phyloP scores from a whole-genome alignment of 2,329 filamentous ascomycete genomes.

The Domatiomyces catenatus region DNA sequence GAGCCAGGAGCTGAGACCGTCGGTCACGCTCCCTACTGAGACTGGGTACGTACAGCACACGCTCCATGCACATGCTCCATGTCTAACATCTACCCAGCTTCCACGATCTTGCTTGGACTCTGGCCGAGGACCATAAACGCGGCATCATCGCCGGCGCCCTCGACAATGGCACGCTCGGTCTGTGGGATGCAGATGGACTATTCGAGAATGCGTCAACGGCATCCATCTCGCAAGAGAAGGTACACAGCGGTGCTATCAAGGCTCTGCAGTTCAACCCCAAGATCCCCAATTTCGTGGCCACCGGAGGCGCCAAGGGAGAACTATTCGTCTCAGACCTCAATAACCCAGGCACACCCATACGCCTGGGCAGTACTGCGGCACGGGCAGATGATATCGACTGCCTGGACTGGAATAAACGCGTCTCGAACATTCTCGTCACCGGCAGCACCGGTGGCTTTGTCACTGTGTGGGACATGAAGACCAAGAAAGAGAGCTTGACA shows the following conservation, averaged over 20 bases:
- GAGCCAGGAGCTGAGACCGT: constrained; percentile 68
- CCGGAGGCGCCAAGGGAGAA: constrained; percentile 86
- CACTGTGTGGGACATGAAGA: constrained; percentile 96
- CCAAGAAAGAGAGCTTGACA: constrained; percentile 91
- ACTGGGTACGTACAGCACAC: constrained; percentile 54
- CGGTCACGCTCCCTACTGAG: constrained; percentile 71
- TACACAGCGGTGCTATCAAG: constrained; percentile 87
- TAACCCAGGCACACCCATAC: constrained; percentile 73
- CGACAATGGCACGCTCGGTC: constrained; percentile 81
- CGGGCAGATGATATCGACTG: constrained; percentile 92
- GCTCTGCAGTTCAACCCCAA: constrained; percentile 92
- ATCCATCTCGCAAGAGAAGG: constrained; percentile 70
- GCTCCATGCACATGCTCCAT: not conserved
- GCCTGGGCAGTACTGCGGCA: constrained; percentile 72
- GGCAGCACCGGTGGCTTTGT: constrained; percentile 88
- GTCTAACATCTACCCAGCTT: constrained; percentile 45
- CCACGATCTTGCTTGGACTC: constrained; percentile 91
- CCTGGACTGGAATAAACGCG: constrained; percentile 96
- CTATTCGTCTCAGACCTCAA: constrained; percentile 91
- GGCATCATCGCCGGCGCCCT: constrained; percentile 91
- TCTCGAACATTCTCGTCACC: constrained; percentile 87
- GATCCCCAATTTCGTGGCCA: constrained; percentile 79
- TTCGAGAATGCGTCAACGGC: constrained; percentile 47
- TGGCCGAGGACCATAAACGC: constrained; percentile 58
- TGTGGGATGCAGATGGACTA: constrained; percentile 77